Conservation (phyloP, 2,329 filamentous ascomycete genomes). For the Alternaria triticimaculans region DNA sequence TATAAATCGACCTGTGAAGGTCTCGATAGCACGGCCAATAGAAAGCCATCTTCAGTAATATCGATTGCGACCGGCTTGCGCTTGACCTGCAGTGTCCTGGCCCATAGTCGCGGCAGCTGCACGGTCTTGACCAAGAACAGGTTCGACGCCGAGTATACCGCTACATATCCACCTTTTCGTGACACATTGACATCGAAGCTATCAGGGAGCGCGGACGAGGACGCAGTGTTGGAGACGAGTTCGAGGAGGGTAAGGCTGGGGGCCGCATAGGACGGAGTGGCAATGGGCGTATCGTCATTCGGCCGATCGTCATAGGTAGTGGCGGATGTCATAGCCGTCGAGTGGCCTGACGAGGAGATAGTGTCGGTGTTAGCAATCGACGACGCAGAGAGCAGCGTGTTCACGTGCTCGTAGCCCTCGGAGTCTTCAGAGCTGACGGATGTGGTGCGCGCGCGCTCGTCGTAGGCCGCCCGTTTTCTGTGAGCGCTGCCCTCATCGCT, state of each 20-base stretch:
- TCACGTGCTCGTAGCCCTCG: slow-evolving; percentile 17
- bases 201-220: slow-evolving; percentile 48
- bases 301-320: slow-evolving; percentile 38
- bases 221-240: slow-evolving; percentile 48
- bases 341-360: slow-evolving; percentile 38
- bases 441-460: slow-evolving; percentile 15
- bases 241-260: slow-evolving; percentile 46
- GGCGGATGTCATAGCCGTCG: slow-evolving; percentile 45
- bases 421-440: slow-evolving; percentile 27
- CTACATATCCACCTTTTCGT: slow-evolving; percentile 45
- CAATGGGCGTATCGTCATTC: slow-evolving; percentile 21
- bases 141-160: slow-evolving; percentile 46
- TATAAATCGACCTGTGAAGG: slow-evolving; percentile 90
- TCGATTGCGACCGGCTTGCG: slow-evolving; percentile 65
- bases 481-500: slow-evolving; percentile 21
- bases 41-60: slow-evolving; percentile 76
- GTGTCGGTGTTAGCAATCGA: slow-evolving; percentile 37
- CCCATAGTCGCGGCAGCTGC: slow-evolving; percentile 46
- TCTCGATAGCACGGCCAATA: slow-evolving; percentile 80
- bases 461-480: not conserved
- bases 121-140: slow-evolving; percentile 48
- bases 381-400: slow-evolving; percentile 41
- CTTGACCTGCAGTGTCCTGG: slow-evolving; percentile 46
- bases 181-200: slow-evolving; percentile 48
- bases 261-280: slow-evolving; percentile 35